Conservation (phyloP, 1,139 yeast species). For the Suhomyces chickasaworum region DNA sequence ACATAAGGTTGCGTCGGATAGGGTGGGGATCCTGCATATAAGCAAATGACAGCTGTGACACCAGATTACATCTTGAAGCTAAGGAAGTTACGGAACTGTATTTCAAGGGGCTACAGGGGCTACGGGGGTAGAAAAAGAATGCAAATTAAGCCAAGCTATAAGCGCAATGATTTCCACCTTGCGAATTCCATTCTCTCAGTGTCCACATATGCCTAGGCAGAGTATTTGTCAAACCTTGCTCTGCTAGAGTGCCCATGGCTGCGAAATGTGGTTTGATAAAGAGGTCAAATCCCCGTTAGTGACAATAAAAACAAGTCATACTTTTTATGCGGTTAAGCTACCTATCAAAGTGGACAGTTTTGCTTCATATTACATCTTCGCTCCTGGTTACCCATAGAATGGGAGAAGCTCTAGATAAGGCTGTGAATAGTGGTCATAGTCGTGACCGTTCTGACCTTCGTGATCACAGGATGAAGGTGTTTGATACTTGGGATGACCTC, state of each 20-base stretch:
- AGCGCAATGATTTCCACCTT: background rate
- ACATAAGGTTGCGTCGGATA: background rate
- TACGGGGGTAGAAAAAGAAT: background rate
- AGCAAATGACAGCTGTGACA: too few species aligned
- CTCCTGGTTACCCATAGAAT: too few species aligned
- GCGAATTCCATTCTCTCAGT: background rate
- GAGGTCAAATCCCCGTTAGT: too few species aligned
- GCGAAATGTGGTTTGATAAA: background rate
- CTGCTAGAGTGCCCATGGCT: background rate
- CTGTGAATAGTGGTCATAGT: background rate
- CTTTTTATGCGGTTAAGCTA: background rate
- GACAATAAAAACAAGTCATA: too few species aligned
- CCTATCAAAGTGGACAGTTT: background rate
- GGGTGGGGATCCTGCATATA: background rate
- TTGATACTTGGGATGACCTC: slow-evolving; percentile 1
- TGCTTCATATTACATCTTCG: background rate
- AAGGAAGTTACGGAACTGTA: too few species aligned
- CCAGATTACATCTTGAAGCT: too few species aligned
- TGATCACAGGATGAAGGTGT: slow-evolving; percentile 2
- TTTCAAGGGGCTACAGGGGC: too few species aligned
- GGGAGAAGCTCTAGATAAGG: background rate
- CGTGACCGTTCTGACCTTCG: background rate
- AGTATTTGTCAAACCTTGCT: background rate
- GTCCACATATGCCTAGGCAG: background rate
- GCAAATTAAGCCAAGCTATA: background rate